These are phyloP conservation scores for Saccharomyces hybrid DNA, from an alignment of 1,139 yeast genomes.

Conservation along the genomic window DNA sequence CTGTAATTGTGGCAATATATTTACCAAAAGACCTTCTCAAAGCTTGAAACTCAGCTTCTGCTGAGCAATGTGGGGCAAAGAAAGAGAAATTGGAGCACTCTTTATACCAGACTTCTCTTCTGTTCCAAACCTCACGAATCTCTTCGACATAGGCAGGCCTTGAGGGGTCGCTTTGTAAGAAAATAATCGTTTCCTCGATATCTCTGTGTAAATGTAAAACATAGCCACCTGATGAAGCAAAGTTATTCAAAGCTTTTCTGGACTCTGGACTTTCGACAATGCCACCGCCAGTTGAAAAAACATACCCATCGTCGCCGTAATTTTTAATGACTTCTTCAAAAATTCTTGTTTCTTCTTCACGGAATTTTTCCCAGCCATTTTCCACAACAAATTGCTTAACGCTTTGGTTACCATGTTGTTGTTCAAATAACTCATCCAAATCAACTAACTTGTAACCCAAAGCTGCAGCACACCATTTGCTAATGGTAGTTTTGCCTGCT, in stretches of 20 bases:
- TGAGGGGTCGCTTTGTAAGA: constrained; percentile 65
- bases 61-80: constrained; percentile 66
- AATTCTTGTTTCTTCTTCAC: constrained; percentile 56
- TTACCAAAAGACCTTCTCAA: constrained; percentile 53
- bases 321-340: constrained; percentile 45
- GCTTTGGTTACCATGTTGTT: constrained; percentile 39
- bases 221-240: constrained; percentile 46
- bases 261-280: constrained; percentile 73
- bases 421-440: constrained; percentile 66
- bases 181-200: constrained; percentile 68
- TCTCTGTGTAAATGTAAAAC: constrained; percentile 89
- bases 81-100: constrained; percentile 75
- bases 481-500: constrained; percentile 87
- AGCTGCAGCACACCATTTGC: constrained; percentile 68
- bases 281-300: constrained; percentile 95
- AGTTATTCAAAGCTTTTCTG: constrained; percentile 52
- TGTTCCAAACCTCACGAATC: constrained; percentile 71
- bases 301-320: constrained; percentile 47
- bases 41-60: constrained; percentile 46
- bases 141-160: constrained; percentile 85
- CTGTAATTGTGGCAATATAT: constrained; percentile 59
- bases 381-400: constrained; percentile 61
- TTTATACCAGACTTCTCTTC: constrained; percentile 72
- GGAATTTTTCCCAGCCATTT: constrained; percentile 82
- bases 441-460: constrained; percentile 72